Evolutionary conservation across 1,139 yeast species (phyloP), one percentile per base, ranked within the genome.

Genomic region (Kurtzmaniella quercitrusa): DNA sequence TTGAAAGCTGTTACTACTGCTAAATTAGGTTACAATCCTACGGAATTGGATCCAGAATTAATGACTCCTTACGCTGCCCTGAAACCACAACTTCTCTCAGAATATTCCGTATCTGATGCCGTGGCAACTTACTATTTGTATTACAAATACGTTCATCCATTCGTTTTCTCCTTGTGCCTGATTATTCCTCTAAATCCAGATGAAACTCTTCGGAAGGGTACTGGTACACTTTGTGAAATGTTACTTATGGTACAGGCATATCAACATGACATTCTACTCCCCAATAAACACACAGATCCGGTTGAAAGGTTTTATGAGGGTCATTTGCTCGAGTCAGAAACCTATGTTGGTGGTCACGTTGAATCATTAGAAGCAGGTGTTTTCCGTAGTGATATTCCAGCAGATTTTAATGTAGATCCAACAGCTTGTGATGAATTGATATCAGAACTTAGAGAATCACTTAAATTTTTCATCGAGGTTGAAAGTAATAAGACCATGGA

Each of bases 161-260:
- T 94, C 66, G 86, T 94, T 56, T 91, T 94, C 60, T 94, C 98
- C 2, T 79, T 94, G 49, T 91, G 98, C 65, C 89, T 95, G 12
- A 93, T 94, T 60, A 81, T 94, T 66, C 99, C 99, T 0, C 70
- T 94, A 52, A 90, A 91, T 55, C 98, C 98, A 0, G 99, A 94
- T 63, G 98, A 94, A 63, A 95, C 89, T 25, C 70, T 94, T 45
- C 73, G 98, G 57, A 94, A 94, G 63, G 99, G 99, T 59, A 94
- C 99, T 1, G 99, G 99, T 60, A 94, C 99, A 12, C 73, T 94
- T 47, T 94, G 99, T 73, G 99, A 94, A 63, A 94, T 94, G 98
- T 73, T 94, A 50, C 68, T 94, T 46, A 89, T 89, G 93, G 99
- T 94, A 23, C 97, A 94, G 63, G 98, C 98, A 0, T 93, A 87